phyloP scores from a whole-genome alignment of 2,329 filamentous ascomycete species.

The Paecilomyces fulvus region DNA sequence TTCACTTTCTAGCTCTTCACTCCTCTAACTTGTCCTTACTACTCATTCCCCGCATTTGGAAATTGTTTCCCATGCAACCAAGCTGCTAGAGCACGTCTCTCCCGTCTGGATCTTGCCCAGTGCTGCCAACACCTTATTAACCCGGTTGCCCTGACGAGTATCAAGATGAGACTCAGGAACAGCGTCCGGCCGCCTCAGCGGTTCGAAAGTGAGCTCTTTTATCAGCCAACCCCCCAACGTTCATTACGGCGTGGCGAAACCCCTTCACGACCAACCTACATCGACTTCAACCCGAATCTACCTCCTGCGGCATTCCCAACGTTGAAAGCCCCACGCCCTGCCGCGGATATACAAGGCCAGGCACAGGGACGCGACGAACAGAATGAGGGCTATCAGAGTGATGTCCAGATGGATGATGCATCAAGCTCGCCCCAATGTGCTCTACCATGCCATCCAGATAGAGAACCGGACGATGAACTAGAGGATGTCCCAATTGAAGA shows the following conservation, averaged over 20 bases:
- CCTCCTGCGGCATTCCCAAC: slow-evolving; percentile 37
- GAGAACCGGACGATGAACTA: slow-evolving; percentile 1
- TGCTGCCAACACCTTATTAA: not conserved
- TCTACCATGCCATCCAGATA: not conserved
- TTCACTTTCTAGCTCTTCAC: not conserved
- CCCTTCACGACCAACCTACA: slow-evolving; percentile 9
- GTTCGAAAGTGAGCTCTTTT: slow-evolving; percentile 18
- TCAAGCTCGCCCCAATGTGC: not conserved
- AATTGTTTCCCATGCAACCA: not conserved
- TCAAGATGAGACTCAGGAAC: slow-evolving; percentile 24
- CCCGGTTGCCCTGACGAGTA: not conserved
- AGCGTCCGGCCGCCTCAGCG: slow-evolving; percentile 21
- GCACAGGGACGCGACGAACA: not conserved
- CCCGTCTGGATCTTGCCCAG: not conserved
- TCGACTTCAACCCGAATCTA: slow-evolving; percentile 30
- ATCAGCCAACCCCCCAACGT: slow-evolving; percentile 8
- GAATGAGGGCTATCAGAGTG: not conserved
- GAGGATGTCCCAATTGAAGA: slow-evolving; percentile 7
- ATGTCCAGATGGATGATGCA: not conserved
- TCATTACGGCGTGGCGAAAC: slow-evolving; percentile 8
- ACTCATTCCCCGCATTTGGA: not conserved
- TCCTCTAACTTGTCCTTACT: not conserved
- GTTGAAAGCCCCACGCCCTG: slow-evolving; percentile 13
- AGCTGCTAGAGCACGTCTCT: not conserved
- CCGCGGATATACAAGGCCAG: not conserved